These are phyloP conservation scores for Pleurotus djamor DNA, from an alignment of 768 basidiomycete genomes.

Conservation along the genomic window DNA sequence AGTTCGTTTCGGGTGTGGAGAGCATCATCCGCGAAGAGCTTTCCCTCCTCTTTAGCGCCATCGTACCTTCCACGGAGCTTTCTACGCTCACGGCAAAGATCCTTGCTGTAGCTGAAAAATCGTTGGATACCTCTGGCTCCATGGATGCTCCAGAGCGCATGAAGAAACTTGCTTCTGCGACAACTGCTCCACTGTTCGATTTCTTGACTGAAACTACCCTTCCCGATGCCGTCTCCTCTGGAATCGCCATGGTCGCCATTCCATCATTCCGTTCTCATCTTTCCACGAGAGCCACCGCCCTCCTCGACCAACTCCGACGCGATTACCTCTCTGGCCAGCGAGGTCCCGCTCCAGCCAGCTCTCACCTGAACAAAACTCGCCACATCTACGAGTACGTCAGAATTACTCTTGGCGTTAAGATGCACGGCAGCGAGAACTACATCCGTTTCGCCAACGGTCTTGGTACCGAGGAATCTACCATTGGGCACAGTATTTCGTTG, in stretches of 20 bases:
- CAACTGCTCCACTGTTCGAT: constrained; percentile 45
- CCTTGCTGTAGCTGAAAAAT: constrained; percentile 37
- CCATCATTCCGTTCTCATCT: constrained; percentile 51
- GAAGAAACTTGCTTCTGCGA: constrained; percentile 56
- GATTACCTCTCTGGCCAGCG: constrained; percentile 57
- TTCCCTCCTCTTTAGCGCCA: constrained; percentile 36
- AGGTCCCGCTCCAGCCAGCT: constrained; percentile 62
- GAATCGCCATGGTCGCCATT: constrained; percentile 28
- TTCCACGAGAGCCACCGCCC: constrained; percentile 39
- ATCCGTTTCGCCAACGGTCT: constrained; percentile 37
- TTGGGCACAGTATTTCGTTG: constrained; percentile 71
- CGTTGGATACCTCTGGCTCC: constrained; percentile 62
- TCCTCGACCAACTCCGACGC: constrained; percentile 46
- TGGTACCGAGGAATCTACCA: constrained; percentile 50
- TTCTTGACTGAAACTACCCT: constrained; percentile 41
- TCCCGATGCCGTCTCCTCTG: constrained; percentile 16
- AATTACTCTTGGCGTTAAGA: constrained; percentile 57
- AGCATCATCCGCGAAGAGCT: constrained; percentile 51
- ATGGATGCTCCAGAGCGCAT: constrained; percentile 75
- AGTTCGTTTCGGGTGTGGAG: constrained; percentile 48
- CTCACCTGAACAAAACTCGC: constrained; percentile 61
- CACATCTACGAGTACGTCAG: constrained; percentile 72
- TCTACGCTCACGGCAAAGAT: constrained; percentile 30
- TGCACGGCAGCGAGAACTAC: constrained; percentile 78
- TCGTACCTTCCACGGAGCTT: constrained; percentile 26